Evolutionary conservation across 169 alveolate genomes (phyloP), one percentile per base, ranked within the genome.

Genomic region (Eimeria sp.): DNA sequence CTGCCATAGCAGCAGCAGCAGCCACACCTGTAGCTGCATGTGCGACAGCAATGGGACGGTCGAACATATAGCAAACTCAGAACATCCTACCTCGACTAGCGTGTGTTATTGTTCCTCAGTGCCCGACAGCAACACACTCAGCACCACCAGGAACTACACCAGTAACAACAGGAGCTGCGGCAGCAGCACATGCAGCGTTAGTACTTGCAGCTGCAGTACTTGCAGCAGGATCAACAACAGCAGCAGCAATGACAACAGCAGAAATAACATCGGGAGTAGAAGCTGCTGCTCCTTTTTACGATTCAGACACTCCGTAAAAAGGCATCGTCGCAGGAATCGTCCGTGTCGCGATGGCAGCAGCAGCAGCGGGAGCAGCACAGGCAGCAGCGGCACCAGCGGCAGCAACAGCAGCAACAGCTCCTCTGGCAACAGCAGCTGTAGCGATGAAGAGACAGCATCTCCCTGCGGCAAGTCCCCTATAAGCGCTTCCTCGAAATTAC

Each of bases 171-270:
- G 18, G 49, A 70, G 18, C 80, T n/a, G 47, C 47, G 27, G 80
- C 80, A 70, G 27, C 80, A 70, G 76, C 76, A 65, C 49, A 43
- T n/a, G 80, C 87, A 76, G 87, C 87, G 16, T 4, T 63, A 16
- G 27, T 25, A 40, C 11, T n/a, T 11, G 80, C 2, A 27, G 80
- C 51, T n/a, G 80, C 25, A 70, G 49, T 47, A 70, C 27, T 47
- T 11, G 47, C 51, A 70, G 80, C 80, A 70, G 47, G 49, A 70
- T 7, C 80, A 70, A 49, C 80, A 70, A 34, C 80, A 13, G 18
- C 80, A 70, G 47, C 47, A 70, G 80, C 80, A 70, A 70, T 47
- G 11, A n/a, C 76, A 65, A 47, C 80, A 70, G 80, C 87, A 76
- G 87, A 43, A 13, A 10, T 61, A 16, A 10, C 54, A 40, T 6